Evolutionary conservation across 2,329 filamentous ascomycete genomes (phyloP).

Genomic region (Zarea fungicola): DNA sequence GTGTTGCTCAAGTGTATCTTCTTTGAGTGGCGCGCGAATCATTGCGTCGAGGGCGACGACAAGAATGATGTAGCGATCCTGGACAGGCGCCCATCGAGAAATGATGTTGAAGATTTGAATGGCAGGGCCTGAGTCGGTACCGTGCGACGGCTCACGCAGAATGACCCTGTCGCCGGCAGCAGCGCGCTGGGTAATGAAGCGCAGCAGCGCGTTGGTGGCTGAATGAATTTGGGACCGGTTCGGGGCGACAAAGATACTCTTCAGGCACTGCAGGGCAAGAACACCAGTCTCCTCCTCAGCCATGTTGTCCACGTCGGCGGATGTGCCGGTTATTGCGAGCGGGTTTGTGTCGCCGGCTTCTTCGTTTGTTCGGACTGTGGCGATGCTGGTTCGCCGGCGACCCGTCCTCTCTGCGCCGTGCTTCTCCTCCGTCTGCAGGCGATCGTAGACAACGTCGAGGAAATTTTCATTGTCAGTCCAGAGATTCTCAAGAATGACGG

Average conservation of each 20-base stretch:
- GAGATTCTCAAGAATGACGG: constrained; percentile 80
- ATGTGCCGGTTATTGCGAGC: constrained; percentile 63
- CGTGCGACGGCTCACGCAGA: constrained; percentile 36
- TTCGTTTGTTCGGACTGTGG: constrained; percentile 69
- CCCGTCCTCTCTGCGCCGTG: constrained; percentile 58
- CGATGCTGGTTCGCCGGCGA: constrained; percentile 69
- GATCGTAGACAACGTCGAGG: constrained; percentile 61
- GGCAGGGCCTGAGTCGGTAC: constrained; percentile 64
- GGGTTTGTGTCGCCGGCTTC: constrained; percentile 59
- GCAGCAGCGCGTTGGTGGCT: constrained; percentile 68
- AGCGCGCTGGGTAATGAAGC: constrained; percentile 63
- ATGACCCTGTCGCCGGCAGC: constrained; percentile 49
- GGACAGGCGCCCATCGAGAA: constrained; percentile 84
- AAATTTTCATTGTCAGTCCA: constrained; percentile 69
- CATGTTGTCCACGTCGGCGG: constrained; percentile 76
- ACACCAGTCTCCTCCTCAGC: constrained; percentile 86
- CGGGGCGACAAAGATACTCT: constrained; percentile 77
- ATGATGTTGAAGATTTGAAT: constrained; percentile 75
- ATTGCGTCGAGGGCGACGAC: constrained; percentile 76
- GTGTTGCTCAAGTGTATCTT: constrained; percentile 68
- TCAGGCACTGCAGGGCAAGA: constrained; percentile 78
- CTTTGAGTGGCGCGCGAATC: constrained; percentile 60
- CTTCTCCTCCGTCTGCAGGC: constrained; percentile 63
- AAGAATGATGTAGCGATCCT: constrained; percentile 88
- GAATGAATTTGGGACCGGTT: constrained; percentile 76